Evolutionary conservation across 2,329 filamentous ascomycete genomes (phyloP).

Genomic region (Penicillium glabrum): DNA sequence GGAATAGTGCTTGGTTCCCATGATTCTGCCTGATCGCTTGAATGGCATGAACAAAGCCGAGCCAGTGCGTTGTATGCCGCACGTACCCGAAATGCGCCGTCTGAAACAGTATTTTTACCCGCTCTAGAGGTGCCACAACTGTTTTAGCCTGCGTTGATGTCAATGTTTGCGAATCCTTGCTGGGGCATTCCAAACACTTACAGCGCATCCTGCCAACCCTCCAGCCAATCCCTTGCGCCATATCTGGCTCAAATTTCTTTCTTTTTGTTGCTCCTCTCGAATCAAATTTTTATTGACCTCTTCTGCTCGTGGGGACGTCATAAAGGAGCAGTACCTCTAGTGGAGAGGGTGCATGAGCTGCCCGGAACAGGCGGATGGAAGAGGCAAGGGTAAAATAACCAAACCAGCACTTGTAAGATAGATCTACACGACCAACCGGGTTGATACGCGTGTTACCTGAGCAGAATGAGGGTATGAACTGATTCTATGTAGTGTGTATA

Average conservation of each 20-base stretch:
- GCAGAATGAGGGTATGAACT: background rate
- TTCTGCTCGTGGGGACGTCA: background rate
- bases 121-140: constrained; percentile 89
- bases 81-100: constrained; percentile 89
- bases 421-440: background rate
- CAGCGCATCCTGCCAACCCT: background rate
- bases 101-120: constrained; percentile 98
- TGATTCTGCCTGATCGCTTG: constrained; percentile 76
- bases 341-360: background rate
- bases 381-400: background rate
- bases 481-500: background rate
- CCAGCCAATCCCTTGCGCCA: background rate
- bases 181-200: background rate
- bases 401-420: background rate
- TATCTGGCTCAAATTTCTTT: background rate
- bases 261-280: background rate
- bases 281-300: background rate
- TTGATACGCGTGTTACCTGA: background rate
- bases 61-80: constrained; percentile 89
- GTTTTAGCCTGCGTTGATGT: constrained; percentile 75
- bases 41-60: constrained; percentile 76
- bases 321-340: background rate
- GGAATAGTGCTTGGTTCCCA: constrained; percentile 75
- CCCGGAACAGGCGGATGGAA: constrained; percentile 16
- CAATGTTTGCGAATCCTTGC: background rate